Evolutionary conservation across 1,284 basidiomycete species (phyloP).

Genomic region (Spongiforma sp.): DNA sequence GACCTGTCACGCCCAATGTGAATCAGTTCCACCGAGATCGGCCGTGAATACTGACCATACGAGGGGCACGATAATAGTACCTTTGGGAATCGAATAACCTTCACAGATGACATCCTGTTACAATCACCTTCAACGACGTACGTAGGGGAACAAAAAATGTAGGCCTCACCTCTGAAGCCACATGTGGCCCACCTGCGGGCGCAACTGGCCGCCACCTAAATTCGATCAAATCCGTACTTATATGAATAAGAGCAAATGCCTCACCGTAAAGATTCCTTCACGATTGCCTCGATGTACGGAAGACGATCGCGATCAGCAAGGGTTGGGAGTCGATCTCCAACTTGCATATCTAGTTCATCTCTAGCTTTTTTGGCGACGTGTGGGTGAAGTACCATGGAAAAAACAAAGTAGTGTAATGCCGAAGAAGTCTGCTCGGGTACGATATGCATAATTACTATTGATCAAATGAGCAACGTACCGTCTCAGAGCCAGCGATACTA

Average conservation of each 20-base stretch:
- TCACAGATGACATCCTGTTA: conserved; percentile 33
- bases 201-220: conserved; percentile 16
- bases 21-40: not conserved
- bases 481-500: conserved; percentile 13
- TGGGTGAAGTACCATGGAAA: conserved; percentile 13
- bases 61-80: conserved; percentile 36
- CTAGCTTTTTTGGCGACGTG: not conserved
- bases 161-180: conserved; percentile 7
- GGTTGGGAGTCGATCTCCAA: no score
- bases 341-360: no score
- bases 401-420: conserved; percentile 10
- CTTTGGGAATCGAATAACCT: no score
- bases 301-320: no score
- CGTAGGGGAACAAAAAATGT: not conserved
- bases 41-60: conserved; percentile 12
- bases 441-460: not conserved
- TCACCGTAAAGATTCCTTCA: no score
- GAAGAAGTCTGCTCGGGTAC: conserved; percentile 6
- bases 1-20: not conserved
- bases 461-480: not conserved
- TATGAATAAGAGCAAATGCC: no score
- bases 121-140: not conserved
- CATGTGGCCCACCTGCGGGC: conserved; percentile 11
- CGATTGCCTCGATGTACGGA: no score
- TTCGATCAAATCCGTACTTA: not conserved